Evolutionary conservation across 2,329 filamentous ascomycete genomes (phyloP), one percentile per base, ranked within the genome.

Genomic region (Colletotrichum sp.): DNA sequence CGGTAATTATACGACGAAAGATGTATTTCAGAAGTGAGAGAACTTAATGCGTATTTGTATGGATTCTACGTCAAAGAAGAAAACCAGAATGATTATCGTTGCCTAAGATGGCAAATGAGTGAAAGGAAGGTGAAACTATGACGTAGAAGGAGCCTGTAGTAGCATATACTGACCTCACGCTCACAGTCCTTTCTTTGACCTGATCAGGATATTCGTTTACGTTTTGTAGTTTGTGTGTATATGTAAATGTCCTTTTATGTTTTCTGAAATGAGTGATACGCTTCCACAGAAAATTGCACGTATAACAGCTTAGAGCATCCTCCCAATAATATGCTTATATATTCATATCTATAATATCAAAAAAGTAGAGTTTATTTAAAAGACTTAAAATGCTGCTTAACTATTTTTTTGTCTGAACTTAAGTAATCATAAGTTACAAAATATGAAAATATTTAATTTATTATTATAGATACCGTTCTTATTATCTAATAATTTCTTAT

Each of bases 41-140:
- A 2, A 5, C 3, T 21, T 6, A 12, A 49, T 21, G 3, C 44
- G 10, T 3, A 21, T 49, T 13, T 21, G 6, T 49, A 49, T 21
- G 6, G 4, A 49, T 49, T 21, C n/a, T 13, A 49, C 44, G 6
- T 49, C 10, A 49, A 49, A 21, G 18, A 13, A 49, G 44, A 49
- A 13, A 13, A 49, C 0, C 3, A 21, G 0, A 13, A 5, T n/a
- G 10, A 21, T 13, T 1, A 49, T 13, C n/a, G 6, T 49, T 52
- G 4, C 44, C n/a, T 21, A 9, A 52, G 10, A 13, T 52, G n/a
- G 44, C 44, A 21, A 21, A 7, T 21, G 6, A 13, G n/a, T 13
- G 44, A 21, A 13, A 49, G n/a, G 6, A 49, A 52, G 44, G 10
- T 2, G 12, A 21, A 2, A 13, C 6, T 10, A 21, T 52, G n/a